These are phyloP conservation scores for Kluyveromyces nonfermentans DNA, from an alignment of 805 yeast species.

Conservation along the genomic window DNA sequence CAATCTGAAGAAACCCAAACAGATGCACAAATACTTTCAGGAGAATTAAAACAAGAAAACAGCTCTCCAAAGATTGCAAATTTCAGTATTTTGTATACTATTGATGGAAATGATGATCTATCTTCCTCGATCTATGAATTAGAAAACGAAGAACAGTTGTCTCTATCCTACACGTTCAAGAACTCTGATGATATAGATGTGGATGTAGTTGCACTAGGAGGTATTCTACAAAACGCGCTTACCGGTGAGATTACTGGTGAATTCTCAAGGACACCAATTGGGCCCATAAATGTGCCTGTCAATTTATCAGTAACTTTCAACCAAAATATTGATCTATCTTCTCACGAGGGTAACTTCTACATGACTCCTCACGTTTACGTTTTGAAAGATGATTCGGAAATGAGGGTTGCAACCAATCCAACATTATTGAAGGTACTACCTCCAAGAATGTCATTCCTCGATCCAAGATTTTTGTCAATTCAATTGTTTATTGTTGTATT, in stretches of 20 bases:
- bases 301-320: conserved; percentile 42
- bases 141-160: conserved; percentile 44
- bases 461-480: conserved; percentile 62
- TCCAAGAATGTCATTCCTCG: conserved; percentile 55
- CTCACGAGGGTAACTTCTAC: conserved; percentile 48
- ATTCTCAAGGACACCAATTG: conserved; percentile 54
- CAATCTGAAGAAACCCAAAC: background rate
- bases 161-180: conserved; percentile 41
- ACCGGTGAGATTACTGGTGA: conserved; percentile 46
- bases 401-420: conserved; percentile 47
- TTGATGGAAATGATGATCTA: conserved; percentile 37
- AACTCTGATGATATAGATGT: conserved; percentile 45
- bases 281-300: conserved; percentile 44
- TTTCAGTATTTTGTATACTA: conserved; percentile 39
- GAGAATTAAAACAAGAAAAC: background rate
- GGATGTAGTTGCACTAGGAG: conserved; percentile 60
- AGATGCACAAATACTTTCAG: background rate
- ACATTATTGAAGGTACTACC: conserved; percentile 53
- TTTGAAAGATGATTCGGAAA: conserved; percentile 39
- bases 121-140: conserved; percentile 33
- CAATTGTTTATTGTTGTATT: conserved; percentile 44
- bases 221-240: conserved; percentile 47
- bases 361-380: conserved; percentile 53
- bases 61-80: conserved; percentile 18
- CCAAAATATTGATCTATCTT: conserved; percentile 51